Evolutionary conservation across 148 eudicot species (phyloP).

Genomic region (Limonium bicolor): DNA sequence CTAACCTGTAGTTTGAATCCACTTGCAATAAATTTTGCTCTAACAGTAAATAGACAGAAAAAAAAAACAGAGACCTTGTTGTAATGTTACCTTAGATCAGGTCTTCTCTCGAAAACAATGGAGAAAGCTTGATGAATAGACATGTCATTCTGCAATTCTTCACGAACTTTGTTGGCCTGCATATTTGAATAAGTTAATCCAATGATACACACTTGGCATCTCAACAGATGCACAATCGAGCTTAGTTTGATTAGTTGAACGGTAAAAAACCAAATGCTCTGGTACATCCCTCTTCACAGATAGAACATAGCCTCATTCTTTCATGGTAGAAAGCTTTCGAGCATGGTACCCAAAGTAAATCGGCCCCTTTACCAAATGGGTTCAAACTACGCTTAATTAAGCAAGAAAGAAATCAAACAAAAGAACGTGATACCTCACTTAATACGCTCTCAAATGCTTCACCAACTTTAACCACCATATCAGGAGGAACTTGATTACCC

Average conservation of each 20-base stretch:
- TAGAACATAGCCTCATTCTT: too few relatives aligned
- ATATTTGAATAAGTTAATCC: constrained; percentile 1
- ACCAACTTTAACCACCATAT: constrained; percentile 78
- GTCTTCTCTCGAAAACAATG: constrained; percentile 67
- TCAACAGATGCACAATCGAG: neutral
- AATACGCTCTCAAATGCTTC: constrained; percentile 63
- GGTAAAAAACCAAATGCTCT: too few relatives aligned
- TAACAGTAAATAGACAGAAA: neutral
- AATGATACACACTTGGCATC: too few relatives aligned
- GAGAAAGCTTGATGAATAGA: constrained; percentile 64
- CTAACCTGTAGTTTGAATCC: constrained; percentile 42
- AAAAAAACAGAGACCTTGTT: neutral
- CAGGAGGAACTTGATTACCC: constrained; percentile 86
- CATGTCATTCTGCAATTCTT: constrained; percentile 61
- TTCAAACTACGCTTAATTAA: too few relatives aligned
- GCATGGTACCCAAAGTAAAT: too few relatives aligned
- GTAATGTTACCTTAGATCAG: constrained; percentile 5
- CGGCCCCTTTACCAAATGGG: too few relatives aligned
- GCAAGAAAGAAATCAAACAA: too few relatives aligned
- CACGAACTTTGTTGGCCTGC: constrained; percentile 59
- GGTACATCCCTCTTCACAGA: too few relatives aligned
- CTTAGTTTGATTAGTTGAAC: neutral
- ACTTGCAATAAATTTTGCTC: constrained; percentile 1
- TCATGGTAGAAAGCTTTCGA: too few relatives aligned
- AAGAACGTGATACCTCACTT: constrained; percentile 39